These are phyloP conservation scores for Hibiscus syriacus DNA, from an alignment of 345 rosid genomes.

Conservation along the genomic window DNA sequence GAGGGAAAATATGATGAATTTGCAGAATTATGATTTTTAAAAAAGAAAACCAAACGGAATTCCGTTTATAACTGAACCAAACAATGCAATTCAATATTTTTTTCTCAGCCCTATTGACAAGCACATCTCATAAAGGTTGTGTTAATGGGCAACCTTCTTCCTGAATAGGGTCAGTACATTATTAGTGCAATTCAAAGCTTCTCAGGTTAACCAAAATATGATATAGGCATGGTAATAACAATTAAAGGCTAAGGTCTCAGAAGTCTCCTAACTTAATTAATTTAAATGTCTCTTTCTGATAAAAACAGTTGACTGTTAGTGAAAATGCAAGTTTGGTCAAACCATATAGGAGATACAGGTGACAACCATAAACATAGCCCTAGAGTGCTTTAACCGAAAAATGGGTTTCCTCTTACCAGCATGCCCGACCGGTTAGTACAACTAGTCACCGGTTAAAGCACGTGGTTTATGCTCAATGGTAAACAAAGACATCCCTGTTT, in stretches of 20 bases:
- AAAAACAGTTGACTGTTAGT: neutral
- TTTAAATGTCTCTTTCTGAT: neutral
- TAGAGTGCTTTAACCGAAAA: neutral
- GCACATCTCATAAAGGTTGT: neutral
- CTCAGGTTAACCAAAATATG: neutral
- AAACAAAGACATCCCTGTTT: constrained; percentile 76
- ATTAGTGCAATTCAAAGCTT: neutral
- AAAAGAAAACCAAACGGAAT: neutral
- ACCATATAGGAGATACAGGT: neutral
- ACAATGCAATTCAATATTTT: neutral
- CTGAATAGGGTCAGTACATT: neutral
- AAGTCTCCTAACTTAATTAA: no score
- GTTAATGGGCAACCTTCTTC: neutral
- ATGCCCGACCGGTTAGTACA: neutral
- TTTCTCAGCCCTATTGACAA: neutral
- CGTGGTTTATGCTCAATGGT: constrained; percentile 75
- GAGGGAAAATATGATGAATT: neutral
- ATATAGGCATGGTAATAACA: neutral
- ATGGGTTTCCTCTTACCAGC: neutral
- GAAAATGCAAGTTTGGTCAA: neutral
- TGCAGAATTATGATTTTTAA: neutral
- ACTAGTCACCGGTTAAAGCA: constrained; percentile 73
- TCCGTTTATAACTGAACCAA: neutral
- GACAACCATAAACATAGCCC: neutral
- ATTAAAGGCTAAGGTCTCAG: neutral